Evolutionary conservation across 495 filamentous ascomycete genomes (phyloP).

Genomic region (Emericellopsis terricola): DNA sequence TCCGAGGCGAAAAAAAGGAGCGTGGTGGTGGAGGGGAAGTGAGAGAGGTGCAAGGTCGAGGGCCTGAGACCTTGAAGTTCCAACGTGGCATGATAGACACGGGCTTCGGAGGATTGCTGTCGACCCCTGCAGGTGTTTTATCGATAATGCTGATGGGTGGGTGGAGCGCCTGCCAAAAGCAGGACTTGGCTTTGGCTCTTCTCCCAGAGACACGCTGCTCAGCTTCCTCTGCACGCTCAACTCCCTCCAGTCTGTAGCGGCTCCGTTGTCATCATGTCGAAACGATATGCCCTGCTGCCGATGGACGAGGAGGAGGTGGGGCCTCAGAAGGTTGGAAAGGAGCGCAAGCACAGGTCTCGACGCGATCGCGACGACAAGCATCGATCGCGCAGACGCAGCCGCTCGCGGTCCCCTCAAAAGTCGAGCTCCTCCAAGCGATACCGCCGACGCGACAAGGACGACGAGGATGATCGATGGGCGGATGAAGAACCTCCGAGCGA

Average conservation of each 20-base stretch:
- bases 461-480: constrained; percentile 67
- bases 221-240: too few species aligned
- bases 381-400: constrained; percentile 10
- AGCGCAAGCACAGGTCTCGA: constrained; percentile 21
- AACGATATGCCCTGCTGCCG: constrained; percentile 64
- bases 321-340: constrained; percentile 25
- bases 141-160: too few species aligned
- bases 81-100: background rate
- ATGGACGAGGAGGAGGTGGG: constrained; percentile 60
- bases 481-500: constrained; percentile 45
- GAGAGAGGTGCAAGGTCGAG: too few species aligned
- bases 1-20: background rate
- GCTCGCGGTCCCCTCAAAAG: constrained; percentile 20
- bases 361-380: constrained; percentile 13
- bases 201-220: too few species aligned
- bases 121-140: too few species aligned
- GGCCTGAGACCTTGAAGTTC: too few species aligned
- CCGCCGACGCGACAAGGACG: constrained; percentile 32
- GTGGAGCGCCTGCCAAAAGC: too few species aligned
- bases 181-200: too few species aligned
- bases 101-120: background rate
- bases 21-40: background rate
- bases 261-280: constrained; percentile 24
- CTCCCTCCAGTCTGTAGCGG: too few species aligned
- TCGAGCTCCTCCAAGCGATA: constrained; percentile 16